Percentiles rank a stretch among this genome's conserved stretches.
phyloP scores from a whole-genome alignment of 257 asterid genomes.

The Scutellaria baicalensis region DNA sequence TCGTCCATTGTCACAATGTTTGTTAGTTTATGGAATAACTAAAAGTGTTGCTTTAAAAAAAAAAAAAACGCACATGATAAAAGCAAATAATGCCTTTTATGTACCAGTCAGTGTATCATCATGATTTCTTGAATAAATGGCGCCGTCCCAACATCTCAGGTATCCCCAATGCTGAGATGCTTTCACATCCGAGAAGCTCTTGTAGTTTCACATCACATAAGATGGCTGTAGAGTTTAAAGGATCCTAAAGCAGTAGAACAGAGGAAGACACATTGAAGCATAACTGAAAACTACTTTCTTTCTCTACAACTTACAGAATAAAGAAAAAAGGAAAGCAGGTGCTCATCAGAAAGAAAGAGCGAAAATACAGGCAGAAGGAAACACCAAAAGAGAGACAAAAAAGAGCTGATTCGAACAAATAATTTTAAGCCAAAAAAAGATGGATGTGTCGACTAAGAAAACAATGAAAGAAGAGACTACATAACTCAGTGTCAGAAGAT shows the following conservation, averaged over 20 bases:
- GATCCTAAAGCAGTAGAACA: slow-evolving; percentile 42
- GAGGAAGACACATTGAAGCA: neutral
- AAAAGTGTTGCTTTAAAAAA: neutral
- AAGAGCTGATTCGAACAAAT: no score
- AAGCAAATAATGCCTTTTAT: neutral
- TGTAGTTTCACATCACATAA: slow-evolving; percentile 54
- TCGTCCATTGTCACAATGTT: no score
- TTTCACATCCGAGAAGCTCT: slow-evolving; percentile 63
- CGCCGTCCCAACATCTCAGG: slow-evolving; percentile 53
- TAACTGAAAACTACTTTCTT: neutral
- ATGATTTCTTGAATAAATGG: slow-evolving; percentile 45
- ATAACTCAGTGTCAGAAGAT: no score
- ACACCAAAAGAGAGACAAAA: neutral
- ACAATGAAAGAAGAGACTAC: no score
- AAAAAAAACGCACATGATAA: neutral
- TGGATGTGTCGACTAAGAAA: no score
- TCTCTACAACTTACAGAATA: neutral
- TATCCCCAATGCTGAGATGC: slow-evolving; percentile 53
- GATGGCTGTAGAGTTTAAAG: slow-evolving; percentile 40
- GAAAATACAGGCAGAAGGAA: neutral
- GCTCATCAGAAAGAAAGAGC: neutral
- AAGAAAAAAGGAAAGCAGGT: neutral
- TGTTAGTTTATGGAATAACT: no score
- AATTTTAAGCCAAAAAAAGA: no score
- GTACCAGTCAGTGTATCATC: slow-evolving; percentile 36